Conservation (phyloP, 1,139 yeast species). For the Saccharomyces hybrid region DNA sequence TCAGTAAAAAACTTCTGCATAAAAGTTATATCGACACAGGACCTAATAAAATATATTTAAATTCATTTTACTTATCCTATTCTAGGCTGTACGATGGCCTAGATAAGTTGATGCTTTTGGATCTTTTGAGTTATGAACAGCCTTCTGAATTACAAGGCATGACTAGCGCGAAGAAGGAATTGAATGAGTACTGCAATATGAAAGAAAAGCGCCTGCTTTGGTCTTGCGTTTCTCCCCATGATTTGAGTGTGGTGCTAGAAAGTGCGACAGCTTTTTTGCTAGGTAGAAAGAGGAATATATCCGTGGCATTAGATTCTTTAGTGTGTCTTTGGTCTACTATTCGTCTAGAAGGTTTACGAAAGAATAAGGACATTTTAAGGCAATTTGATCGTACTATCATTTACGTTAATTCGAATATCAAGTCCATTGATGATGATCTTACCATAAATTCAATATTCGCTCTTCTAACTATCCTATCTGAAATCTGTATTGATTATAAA, state of each 20-base stretch:
- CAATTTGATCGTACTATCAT: constrained; percentile 17
- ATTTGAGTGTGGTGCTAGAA: neutral
- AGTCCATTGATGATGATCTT: neutral
- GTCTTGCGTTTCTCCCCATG: neutral
- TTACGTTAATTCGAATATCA: constrained; percentile 13
- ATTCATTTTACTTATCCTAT: constrained; percentile 14
- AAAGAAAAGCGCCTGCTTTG: neutral
- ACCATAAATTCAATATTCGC: neutral
- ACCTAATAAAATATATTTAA: constrained; percentile 4
- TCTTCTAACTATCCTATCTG: constrained; percentile 9
- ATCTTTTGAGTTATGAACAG: constrained; percentile 4
- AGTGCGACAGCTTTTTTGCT: neutral
- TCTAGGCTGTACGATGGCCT: constrained; percentile 11
- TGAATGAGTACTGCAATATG: neutral
- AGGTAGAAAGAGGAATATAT: neutral
- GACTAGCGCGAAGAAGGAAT: neutral
- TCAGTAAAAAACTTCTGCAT: constrained; percentile 16
- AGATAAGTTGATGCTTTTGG: constrained; percentile 15
- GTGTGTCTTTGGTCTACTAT: constrained; percentile 1
- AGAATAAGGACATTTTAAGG: constrained; percentile 5
- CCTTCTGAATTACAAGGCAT: neutral
- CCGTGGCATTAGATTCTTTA: neutral
- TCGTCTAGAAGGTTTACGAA: neutral
- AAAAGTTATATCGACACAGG: neutral
- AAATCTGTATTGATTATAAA: constrained; percentile 13